Evolutionary conservation across 2,329 filamentous ascomycete genomes (phyloP).

Genomic region (Davidsoniella eucalypti): DNA sequence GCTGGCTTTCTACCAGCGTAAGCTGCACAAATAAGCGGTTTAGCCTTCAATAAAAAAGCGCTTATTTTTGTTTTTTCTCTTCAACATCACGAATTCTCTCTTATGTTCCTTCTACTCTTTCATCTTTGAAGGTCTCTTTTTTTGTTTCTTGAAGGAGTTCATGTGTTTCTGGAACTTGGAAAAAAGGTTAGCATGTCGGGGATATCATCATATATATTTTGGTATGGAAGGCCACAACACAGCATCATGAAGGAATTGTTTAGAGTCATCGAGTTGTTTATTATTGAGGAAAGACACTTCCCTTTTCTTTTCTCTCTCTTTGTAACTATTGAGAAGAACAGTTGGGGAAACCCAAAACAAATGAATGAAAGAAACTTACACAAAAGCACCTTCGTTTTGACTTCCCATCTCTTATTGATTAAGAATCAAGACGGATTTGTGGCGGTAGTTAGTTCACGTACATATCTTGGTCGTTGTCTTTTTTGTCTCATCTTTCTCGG

Average conservation of each 20-base stretch:
- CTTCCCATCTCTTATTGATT: slow-evolving; percentile 22
- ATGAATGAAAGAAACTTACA: slow-evolving; percentile 13
- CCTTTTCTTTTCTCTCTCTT: too few relatives aligned
- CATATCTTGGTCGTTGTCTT: too few relatives aligned
- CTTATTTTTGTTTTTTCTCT: slow-evolving; percentile 3
- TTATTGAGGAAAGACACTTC: too few relatives aligned
- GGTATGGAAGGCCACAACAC: neutral
- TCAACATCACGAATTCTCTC: neutral
- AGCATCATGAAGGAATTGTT: neutral
- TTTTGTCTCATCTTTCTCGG: too few relatives aligned
- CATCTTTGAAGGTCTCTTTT: neutral
- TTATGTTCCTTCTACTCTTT: neutral
- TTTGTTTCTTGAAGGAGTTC: neutral
- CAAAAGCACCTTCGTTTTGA: slow-evolving; percentile 22
- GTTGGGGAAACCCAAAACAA: neutral
- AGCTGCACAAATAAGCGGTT: slow-evolving; percentile 81
- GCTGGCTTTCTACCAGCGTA: slow-evolving; percentile 99
- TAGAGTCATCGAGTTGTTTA: too few relatives aligned
- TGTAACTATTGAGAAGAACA: neutral
- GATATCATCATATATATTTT: neutral
- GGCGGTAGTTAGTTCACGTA: too few relatives aligned
- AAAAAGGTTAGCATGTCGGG: neutral
- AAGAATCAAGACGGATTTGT: slow-evolving; percentile 21
- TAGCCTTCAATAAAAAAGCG: slow-evolving; percentile 8
- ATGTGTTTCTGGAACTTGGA: neutral